phyloP scores from a whole-genome alignment of 2,329 filamentous ascomycete species.

The Aureobasidium leucospermi region DNA sequence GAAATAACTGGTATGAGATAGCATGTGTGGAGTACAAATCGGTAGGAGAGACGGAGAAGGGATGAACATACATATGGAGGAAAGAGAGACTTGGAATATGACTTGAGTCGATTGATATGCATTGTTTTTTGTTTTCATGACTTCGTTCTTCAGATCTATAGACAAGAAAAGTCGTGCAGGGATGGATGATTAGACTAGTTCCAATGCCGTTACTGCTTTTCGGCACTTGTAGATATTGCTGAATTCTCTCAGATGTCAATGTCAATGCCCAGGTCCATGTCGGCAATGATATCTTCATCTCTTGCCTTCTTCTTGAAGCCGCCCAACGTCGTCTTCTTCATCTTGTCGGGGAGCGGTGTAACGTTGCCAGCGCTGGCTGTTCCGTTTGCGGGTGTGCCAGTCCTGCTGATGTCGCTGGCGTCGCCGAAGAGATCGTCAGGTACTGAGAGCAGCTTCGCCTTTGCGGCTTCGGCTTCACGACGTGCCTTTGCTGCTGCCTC shows the following conservation, averaged over 20 bases:
- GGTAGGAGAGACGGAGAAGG: too few relatives aligned
- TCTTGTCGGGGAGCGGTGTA: conserved; percentile 34
- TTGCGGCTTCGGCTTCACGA: conserved; percentile 35
- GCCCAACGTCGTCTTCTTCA: conserved; percentile 37
- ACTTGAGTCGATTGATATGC: not conserved
- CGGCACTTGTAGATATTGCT: too few relatives aligned
- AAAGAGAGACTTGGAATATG: too few relatives aligned
- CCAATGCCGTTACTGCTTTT: not conserved
- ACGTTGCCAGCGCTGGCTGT: conserved; percentile 27
- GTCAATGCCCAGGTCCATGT: conserved; percentile 82
- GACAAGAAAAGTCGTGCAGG: not conserved
- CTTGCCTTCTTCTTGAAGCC: conserved; percentile 58
- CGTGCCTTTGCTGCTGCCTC: conserved; percentile 45
- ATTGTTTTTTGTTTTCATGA: not conserved
- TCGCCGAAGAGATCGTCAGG: conserved; percentile 41
- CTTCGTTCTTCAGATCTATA: not conserved
- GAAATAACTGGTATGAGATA: too few relatives aligned
- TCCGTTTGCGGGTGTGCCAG: conserved; percentile 44
- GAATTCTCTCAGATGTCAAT: conserved; percentile 60
- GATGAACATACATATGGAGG: too few relatives aligned
- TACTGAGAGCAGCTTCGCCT: conserved; percentile 25
- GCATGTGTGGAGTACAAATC: too few relatives aligned
- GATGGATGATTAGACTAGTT: not conserved
- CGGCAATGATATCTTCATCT: conserved; percentile 86
- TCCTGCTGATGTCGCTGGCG: conserved; percentile 37